phyloP scores from a whole-genome alignment of 305 asterid species.

The Andrographis paniculata region DNA sequence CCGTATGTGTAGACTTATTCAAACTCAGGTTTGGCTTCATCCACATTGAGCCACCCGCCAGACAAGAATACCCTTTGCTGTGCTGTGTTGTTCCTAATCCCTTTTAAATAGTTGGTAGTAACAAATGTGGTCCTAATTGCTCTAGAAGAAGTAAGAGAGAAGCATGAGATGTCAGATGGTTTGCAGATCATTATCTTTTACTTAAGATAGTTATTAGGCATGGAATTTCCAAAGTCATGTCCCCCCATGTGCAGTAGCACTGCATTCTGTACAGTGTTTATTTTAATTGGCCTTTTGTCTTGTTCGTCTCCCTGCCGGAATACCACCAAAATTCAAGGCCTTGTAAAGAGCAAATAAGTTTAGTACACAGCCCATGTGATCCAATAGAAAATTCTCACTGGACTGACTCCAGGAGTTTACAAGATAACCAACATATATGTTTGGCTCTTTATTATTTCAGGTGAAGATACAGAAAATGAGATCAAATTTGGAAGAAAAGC shows the following conservation, averaged over 20 bases:
- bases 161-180: conserved; percentile 20
- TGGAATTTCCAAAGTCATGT: conserved; percentile 33
- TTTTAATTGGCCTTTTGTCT: not conserved
- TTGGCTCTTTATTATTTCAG: too few relatives aligned
- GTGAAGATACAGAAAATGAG: conserved; percentile 92
- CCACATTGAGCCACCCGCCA: conserved; percentile 62
- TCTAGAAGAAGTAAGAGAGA: conserved; percentile 21
- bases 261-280: conserved; percentile 21
- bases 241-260: conserved; percentile 8
- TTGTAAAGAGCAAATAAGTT: not conserved
- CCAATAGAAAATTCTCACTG: too few relatives aligned
- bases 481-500: conserved; percentile 78
- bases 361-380: too few relatives aligned
- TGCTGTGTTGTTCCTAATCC: conserved; percentile 22
- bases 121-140: not conserved
- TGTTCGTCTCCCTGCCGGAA: not conserved
- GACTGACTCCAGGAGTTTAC: too few relatives aligned
- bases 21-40: conserved; percentile 29
- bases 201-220: conserved; percentile 17
- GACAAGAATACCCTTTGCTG: conserved; percentile 21
- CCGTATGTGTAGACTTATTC: conserved; percentile 20
- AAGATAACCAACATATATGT: too few relatives aligned
- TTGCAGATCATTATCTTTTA: conserved; percentile 16
- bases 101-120: conserved; percentile 10
- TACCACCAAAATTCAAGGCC: not conserved